Percentiles rank a stretch among this genome's conserved stretches.
phyloP scores from a whole-genome alignment of 2,329 filamentous ascomycete genomes.

The Scopulariopsis brevicaulis region DNA sequence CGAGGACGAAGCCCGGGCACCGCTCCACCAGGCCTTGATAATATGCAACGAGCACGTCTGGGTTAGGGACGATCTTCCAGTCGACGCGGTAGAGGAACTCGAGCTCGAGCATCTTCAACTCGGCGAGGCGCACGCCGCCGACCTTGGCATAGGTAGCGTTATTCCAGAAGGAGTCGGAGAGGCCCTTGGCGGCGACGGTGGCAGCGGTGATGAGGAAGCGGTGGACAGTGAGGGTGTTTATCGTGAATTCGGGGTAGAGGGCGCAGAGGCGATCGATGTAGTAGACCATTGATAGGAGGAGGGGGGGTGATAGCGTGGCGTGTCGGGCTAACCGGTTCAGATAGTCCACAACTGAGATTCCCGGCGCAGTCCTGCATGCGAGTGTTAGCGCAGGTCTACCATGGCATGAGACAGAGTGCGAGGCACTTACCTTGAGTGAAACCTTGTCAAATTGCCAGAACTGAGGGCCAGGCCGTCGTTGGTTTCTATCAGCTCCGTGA shows the following conservation, averaged over 20 bases:
- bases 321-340: conserved; percentile 86
- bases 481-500: conserved; percentile 85
- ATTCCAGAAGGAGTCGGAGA: conserved; percentile 97
- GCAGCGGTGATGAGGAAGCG: conserved; percentile 93
- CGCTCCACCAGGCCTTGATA: conserved; percentile 75
- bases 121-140: conserved; percentile 80
- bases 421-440: conserved; percentile 71
- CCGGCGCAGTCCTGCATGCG: conserved; percentile 51
- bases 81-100: conserved; percentile 89
- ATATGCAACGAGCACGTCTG: conserved; percentile 87
- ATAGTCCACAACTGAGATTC: conserved; percentile 91
- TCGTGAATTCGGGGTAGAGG: conserved; percentile 87
- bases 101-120: conserved; percentile 82
- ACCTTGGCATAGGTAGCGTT: conserved; percentile 94
- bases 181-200: conserved; percentile 88
- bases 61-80: conserved; percentile 94
- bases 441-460: conserved; percentile 72
- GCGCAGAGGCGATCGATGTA: conserved; percentile 94
- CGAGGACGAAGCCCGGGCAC: conserved; percentile 42
- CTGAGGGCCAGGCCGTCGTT: conserved; percentile 80
- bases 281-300: conserved; percentile 97
- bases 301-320: conserved; percentile 82
- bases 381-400: not conserved
- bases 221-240: conserved; percentile 92
- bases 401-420: not conserved